Evolutionary conservation across 768 basidiomycete species (phyloP).

Genomic region (Polyporus arcularius): DNA sequence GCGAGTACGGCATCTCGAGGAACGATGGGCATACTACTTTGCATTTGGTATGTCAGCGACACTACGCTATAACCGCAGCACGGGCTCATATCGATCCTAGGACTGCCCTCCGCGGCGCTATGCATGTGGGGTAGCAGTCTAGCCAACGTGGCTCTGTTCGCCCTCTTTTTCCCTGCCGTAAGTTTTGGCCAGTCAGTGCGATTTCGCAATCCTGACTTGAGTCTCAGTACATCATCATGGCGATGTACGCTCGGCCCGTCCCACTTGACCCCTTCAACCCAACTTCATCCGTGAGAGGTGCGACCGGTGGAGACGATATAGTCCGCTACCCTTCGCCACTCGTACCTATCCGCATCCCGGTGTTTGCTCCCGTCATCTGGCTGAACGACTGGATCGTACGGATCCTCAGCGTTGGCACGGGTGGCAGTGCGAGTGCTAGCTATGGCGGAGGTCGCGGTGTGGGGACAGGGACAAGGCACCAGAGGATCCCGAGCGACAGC

Average conservation of each 20-base stretch:
- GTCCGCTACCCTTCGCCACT: slow-evolving; percentile 73
- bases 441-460: slow-evolving; percentile 17
- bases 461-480: slow-evolving; percentile 4
- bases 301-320: slow-evolving; percentile 30
- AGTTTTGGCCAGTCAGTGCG: slow-evolving; percentile 28
- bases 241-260: slow-evolving; percentile 72
- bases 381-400: slow-evolving; percentile 72
- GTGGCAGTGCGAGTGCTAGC: slow-evolving; percentile 15
- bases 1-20: slow-evolving; percentile 75
- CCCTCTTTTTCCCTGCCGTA: slow-evolving; percentile 79
- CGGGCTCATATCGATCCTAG: slow-evolving; percentile 33
- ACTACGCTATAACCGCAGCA: not conserved
- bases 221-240: slow-evolving; percentile 80
- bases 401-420: slow-evolving; percentile 56
- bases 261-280: slow-evolving; percentile 80
- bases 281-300: slow-evolving; percentile 25
- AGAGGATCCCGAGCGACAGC: slow-evolving; percentile 39
- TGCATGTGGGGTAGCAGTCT: slow-evolving; percentile 75
- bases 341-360: slow-evolving; percentile 76
- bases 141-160: slow-evolving; percentile 82
- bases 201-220: not conserved
- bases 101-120: slow-evolving; percentile 68
- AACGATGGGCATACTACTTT: slow-evolving; percentile 88
- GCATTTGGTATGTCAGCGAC: slow-evolving; percentile 61
- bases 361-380: slow-evolving; percentile 74